Base-by-base conservation (phyloP, 345 rosid species). In the Brassica napus region DNA sequence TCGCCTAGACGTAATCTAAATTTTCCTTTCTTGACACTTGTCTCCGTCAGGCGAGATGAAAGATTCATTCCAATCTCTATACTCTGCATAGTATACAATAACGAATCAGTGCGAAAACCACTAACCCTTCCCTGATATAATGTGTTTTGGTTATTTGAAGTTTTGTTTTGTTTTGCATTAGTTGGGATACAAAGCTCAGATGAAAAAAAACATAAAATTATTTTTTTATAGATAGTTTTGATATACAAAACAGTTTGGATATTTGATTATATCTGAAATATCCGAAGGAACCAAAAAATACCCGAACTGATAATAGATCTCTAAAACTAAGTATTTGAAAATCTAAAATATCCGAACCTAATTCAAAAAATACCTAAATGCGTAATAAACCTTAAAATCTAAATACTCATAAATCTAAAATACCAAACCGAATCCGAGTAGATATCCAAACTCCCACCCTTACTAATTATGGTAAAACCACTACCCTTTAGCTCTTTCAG, bases 21-120 rank as follows among this genome's bases (percentile, higher is more conserved):
- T 77, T 24, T 61, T 77, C 64, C 75, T 47, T 62, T 68, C 24
- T 11, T 24, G 28, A 75, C 37, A 23, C 72, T n/a, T 75, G 73
- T 47, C 37, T 32, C 70, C 5, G 63, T 26, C 24, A 11, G 12
- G 9, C 67, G 73, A 68, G 73, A 76, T 37, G 72, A 37, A 2
- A 75, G 7, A 55, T 42, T 73, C 7, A 28, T 67, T 30, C 61
- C 21, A 5, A 73, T 4, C 49, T 62, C 31, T n/a, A 75, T 28
- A 52, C 63, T 67, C 72, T 65, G 73, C 73, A 52, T 49, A 5
- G 57, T n/a, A 12, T 47, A 49, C 57, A 14, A n/a, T n/a, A 52
- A 52, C 8, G 21, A 52, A 5, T 52, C 57, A 52, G 1, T n/a
- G 57, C 8, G n/a, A 5, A 52, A 14, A 14, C 18, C 49, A 42